Evolutionary conservation across 75 land plant species (phyloP).

Genomic region (Pinus albicaulis): DNA sequence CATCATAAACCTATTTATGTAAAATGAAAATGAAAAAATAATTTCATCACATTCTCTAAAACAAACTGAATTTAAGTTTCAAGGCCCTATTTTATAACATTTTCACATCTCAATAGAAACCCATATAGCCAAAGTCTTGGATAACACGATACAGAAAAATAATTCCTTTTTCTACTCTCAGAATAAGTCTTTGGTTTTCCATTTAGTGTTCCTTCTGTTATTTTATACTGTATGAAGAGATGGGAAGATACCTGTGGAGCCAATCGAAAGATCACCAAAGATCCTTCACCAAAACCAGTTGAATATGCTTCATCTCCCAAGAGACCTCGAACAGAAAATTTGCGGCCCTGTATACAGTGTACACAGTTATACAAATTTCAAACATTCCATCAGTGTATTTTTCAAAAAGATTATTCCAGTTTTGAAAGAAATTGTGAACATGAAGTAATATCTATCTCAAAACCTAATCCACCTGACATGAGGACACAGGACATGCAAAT

Average conservation of each 20-base stretch:
- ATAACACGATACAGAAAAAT: neutral
- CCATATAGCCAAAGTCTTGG: neutral
- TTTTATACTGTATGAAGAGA: neutral
- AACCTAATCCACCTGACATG: too few relatives aligned
- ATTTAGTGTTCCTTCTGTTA: neutral
- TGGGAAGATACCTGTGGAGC: conserved; percentile 78
- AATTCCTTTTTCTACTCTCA: neutral
- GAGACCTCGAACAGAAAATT: conserved; percentile 86
- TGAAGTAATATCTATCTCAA: neutral
- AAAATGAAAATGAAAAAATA: neutral
- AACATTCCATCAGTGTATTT: neutral
- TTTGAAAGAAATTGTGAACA: neutral
- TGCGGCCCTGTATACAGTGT: conserved; percentile 57
- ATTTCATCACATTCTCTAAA: neutral
- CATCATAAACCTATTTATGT: neutral
- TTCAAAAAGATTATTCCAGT: neutral
- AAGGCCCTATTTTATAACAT: neutral
- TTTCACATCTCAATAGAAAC: neutral
- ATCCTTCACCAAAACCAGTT: conserved; percentile 51
- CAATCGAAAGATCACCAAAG: conserved; percentile 85
- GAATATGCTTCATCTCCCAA: conserved; percentile 46
- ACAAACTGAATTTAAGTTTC: neutral
- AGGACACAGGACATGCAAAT: too few relatives aligned
- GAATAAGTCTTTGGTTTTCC: too few relatives aligned
- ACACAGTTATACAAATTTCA: neutral